Conservation (phyloP, 805 yeast genomes). For the Metschnikowia sp. region DNA sequence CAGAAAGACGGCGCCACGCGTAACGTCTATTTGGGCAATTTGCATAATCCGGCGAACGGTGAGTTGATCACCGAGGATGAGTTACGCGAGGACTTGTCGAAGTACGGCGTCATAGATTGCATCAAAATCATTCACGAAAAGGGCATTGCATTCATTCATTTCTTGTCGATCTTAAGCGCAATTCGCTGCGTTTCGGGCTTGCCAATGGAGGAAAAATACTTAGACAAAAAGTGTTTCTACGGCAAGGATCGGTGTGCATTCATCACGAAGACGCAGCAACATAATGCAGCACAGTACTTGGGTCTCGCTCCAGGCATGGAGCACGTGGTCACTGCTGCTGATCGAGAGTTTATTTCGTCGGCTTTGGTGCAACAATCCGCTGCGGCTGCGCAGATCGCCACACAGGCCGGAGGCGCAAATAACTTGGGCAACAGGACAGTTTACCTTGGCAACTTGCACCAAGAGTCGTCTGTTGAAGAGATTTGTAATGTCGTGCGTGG, state of each 20-base stretch:
- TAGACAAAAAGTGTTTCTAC: slow-evolving; percentile 75
- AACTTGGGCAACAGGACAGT: slow-evolving; percentile 93
- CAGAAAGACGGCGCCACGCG: slow-evolving; percentile 88
- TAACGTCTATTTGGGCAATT: slow-evolving; percentile 84
- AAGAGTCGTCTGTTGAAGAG: slow-evolving; percentile 84
- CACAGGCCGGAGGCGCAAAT: slow-evolving; percentile 89
- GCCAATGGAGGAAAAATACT: slow-evolving; percentile 64
- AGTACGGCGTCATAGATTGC: slow-evolving; percentile 82
- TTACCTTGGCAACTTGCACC: slow-evolving; percentile 85
- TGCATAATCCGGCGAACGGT: slow-evolving; percentile 55
- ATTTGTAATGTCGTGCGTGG: slow-evolving; percentile 96
- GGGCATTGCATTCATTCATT: slow-evolving; percentile 88
- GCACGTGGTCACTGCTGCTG: slow-evolving; percentile 69
- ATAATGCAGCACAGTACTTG: slow-evolving; percentile 91
- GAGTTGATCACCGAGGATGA: slow-evolving; percentile 57
- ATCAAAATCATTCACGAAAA: slow-evolving; percentile 75
- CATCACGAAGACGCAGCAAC: slow-evolving; percentile 92
- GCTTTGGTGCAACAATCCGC: slow-evolving; percentile 90
- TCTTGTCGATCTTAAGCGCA: slow-evolving; percentile 82
- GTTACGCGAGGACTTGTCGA: slow-evolving; percentile 59
- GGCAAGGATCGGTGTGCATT: slow-evolving; percentile 96
- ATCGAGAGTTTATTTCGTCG: slow-evolving; percentile 59
- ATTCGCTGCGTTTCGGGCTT: slow-evolving; percentile 76
- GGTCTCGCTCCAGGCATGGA: slow-evolving; percentile 90
- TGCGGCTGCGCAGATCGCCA: slow-evolving; percentile 96